phyloP scores from a whole-genome alignment of 306 rosid species.

The Cicer chorassanicum region DNA sequence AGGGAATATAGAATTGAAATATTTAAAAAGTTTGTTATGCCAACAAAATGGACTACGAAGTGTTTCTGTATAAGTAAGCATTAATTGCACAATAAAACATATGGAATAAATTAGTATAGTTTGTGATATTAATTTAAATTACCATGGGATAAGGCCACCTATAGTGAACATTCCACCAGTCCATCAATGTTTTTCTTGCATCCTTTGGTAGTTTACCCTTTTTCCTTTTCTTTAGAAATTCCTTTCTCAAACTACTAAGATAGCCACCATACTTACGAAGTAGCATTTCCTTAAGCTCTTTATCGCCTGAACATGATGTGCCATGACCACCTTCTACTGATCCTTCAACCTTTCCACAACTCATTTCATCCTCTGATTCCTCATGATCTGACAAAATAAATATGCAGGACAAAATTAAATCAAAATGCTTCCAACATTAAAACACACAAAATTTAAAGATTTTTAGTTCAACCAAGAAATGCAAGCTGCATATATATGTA shows the following conservation, averaged over 20 bases:
- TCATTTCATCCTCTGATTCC: constrained; percentile 54
- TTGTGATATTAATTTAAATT: constrained; percentile 19
- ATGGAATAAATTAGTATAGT: background rate
- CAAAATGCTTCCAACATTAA: constrained; percentile 13
- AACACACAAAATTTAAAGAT: background rate
- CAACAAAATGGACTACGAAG: too few relatives aligned
- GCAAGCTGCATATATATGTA: background rate
- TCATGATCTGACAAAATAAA: constrained; percentile 45
- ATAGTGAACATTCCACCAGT: constrained; percentile 81
- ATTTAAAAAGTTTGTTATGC: too few relatives aligned
- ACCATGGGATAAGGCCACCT: constrained; percentile 97
- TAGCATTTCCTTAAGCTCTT: constrained; percentile 76
- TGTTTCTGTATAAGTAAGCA: too few relatives aligned
- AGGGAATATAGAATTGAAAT: too few relatives aligned
- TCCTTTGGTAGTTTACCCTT: constrained; percentile 90
- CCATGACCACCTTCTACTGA: constrained; percentile 43
- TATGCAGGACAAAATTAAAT: background rate
- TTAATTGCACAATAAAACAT: background rate
- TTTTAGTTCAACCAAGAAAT: background rate
- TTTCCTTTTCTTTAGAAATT: constrained; percentile 73
- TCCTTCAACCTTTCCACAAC: constrained; percentile 55
- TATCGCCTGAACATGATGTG: constrained; percentile 38
- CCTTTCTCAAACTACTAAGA: constrained; percentile 69
- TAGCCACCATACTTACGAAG: constrained; percentile 84
- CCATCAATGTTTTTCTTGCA: constrained; percentile 61